Evolutionary conservation across 257 asterid genomes (phyloP).

Genomic region (Pogostemon cablin): DNA sequence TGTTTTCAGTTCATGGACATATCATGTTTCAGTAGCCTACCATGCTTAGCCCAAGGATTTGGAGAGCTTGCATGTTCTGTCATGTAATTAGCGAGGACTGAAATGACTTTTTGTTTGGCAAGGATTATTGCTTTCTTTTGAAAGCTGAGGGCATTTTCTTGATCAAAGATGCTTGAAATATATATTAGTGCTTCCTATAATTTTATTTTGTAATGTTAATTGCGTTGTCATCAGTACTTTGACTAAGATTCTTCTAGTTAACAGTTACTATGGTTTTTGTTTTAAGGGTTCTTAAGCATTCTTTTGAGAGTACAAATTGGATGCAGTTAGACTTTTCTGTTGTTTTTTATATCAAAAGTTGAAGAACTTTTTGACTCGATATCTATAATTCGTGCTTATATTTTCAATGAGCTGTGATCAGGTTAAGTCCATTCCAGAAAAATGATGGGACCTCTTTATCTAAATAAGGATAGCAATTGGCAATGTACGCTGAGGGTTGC

Average conservation of each 20-base stretch:
- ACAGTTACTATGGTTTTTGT: background rate
- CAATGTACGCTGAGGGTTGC: background rate
- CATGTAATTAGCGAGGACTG: background rate
- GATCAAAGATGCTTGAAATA: conserved; percentile 16
- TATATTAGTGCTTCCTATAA: conserved; percentile 1
- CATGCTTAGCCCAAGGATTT: conserved; percentile 8
- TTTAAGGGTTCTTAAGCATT: background rate
- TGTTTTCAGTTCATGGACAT: background rate
- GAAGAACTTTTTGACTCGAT: background rate
- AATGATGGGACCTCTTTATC: background rate
- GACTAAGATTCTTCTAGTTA: background rate
- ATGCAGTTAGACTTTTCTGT: background rate
- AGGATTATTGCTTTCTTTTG: conserved; percentile 16
- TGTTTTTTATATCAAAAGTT: background rate
- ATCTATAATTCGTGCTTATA: background rate
- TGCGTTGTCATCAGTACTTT: background rate
- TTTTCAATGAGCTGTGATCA: background rate
- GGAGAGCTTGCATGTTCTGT: background rate
- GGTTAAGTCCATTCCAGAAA: background rate
- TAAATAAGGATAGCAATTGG: background rate
- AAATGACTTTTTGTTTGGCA: background rate
- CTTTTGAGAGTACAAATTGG: conserved; percentile 1
- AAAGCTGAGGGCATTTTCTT: conserved; percentile 3
- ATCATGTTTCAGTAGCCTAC: background rate
- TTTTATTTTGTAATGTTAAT: background rate